Percentiles rank a stretch among this genome's conserved stretches.
phyloP scores from a whole-genome alignment of 805 yeast genomes.

The Candida ulmi region DNA sequence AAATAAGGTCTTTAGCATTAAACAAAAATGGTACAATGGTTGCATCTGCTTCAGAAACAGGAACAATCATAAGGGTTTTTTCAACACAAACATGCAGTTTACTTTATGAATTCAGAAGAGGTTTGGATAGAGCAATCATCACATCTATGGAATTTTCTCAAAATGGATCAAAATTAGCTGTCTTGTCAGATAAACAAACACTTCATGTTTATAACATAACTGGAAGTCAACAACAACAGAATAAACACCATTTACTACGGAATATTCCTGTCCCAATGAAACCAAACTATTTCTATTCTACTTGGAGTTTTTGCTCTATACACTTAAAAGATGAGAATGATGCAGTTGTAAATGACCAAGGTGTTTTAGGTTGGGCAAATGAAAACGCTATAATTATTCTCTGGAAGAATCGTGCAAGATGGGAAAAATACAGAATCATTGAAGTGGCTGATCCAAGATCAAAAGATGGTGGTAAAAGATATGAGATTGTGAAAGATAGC shows the following conservation, averaged over 20 bases:
- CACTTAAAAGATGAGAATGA: slow-evolving; percentile 36
- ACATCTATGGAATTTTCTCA: slow-evolving; percentile 83
- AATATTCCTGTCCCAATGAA: slow-evolving; percentile 51
- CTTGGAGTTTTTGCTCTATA: slow-evolving; percentile 82
- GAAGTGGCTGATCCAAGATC: slow-evolving; percentile 33
- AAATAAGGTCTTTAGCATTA: slow-evolving; percentile 56
- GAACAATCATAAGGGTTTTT: slow-evolving; percentile 74
- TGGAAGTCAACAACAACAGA: slow-evolving; percentile 27
- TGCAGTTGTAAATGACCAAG: slow-evolving; percentile 28
- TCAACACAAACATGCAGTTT: slow-evolving; percentile 63
- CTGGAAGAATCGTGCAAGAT: slow-evolving; percentile 67
- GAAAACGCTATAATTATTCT: slow-evolving; percentile 68
- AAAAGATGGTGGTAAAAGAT: slow-evolving; percentile 28
- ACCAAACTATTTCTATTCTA: slow-evolving; percentile 72
- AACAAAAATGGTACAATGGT: slow-evolving; percentile 60
- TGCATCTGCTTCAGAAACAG: slow-evolving; percentile 79
- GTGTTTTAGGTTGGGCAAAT: slow-evolving; percentile 63
- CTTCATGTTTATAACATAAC: slow-evolving; percentile 72
- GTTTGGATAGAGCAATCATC: slow-evolving; percentile 77
- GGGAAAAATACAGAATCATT: slow-evolving; percentile 81
- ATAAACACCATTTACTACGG: slow-evolving; percentile 62
- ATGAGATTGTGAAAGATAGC: slow-evolving; percentile 62
- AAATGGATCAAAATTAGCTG: slow-evolving; percentile 70
- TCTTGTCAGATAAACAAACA: slow-evolving; percentile 84
- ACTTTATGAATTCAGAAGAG: slow-evolving; percentile 83